Evolutionary conservation across 768 basidiomycete genomes (phyloP).

Genomic region (Boletus reticulatus): DNA sequence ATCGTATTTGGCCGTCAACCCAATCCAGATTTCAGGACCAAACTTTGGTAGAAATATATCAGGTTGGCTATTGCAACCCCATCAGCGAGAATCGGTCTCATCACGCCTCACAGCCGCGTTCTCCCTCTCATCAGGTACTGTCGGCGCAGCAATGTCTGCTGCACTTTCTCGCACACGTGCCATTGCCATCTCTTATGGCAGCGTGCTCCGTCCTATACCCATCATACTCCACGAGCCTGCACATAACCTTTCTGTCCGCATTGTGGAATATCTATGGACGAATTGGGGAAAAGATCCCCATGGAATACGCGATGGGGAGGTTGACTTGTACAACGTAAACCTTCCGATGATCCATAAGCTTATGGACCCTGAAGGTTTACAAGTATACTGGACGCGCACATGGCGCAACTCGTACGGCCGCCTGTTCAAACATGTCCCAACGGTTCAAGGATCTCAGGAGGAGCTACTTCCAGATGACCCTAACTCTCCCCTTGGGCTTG

Average conservation of each 20-base stretch:
- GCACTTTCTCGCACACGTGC: constrained; percentile 68
- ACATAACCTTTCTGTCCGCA: constrained; percentile 60
- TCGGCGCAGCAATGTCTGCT: constrained; percentile 87
- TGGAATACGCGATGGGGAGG: constrained; percentile 57
- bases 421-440: constrained; percentile 59
- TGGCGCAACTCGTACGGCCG: constrained; percentile 86
- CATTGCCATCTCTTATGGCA: constrained; percentile 89
- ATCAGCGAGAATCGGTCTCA: constrained; percentile 1
- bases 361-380: constrained; percentile 56
- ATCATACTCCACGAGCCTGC: constrained; percentile 62
- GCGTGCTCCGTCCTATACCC: constrained; percentile 68
- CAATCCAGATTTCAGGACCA: constrained; percentile 72
- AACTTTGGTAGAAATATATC: constrained; percentile 86
- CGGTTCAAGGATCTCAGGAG: constrained; percentile 15
- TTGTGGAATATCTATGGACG: constrained; percentile 73
- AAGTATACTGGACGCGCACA: constrained; percentile 76
- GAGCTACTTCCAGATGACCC: constrained; percentile 41
- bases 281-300: constrained; percentile 78
- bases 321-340: constrained; percentile 86
- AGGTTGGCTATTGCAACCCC: constrained; percentile 39
- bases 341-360: constrained; percentile 76
- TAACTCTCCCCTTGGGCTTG: constrained; percentile 32
- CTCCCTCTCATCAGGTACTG: constrained; percentile 85
- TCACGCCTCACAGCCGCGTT: constrained; percentile 60
- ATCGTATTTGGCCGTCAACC: not conserved